Base-by-base conservation (phyloP, 768 basidiomycete genomes). In the Hygrophoropsis aurantiaca region DNA sequence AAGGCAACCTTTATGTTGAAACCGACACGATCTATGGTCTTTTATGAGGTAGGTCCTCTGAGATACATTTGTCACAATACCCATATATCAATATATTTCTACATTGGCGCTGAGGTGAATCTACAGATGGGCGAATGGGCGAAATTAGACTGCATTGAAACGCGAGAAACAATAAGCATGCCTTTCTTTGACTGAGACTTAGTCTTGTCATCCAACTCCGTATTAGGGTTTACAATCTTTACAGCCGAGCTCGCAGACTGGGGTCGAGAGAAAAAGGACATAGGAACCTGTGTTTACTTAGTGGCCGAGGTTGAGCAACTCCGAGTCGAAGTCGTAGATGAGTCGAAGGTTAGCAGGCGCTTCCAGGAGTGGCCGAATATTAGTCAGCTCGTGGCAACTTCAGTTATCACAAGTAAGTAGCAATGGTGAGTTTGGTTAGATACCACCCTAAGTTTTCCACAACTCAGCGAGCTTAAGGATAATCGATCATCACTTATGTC, bases 81-180 rank as follows among this genome's bases (percentile, higher is more conserved):
- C 94, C 93, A 62, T 94, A 88, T 53, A 95, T 94, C 64, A 88
- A 72, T 42, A 94, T 82, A 73, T 97, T 95, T 61, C 89, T 83
- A 69, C 93, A 97, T 59, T 93, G 87, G 44, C 86, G 80, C 64
- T 85, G 83, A 11, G 79, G 75, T 38, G 80, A 74, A 69, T 89
- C 86, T 88, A n/a, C n/a, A n/a, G 59, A 34, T 34, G 13, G 18
- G 39, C 52, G 49, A 25, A 54, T n/a, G n/a, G 44, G 40, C 38
- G 44, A 39, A 47, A 41, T 47, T 46, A 36, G 54, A 46, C 44
- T 44, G 40, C 40, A 21, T 37, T 49, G 27, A 26, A 15, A 46
- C 27, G 20, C 20, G 42, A 42, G 40, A 24, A 15, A 18, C 55
- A 47, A 42, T 44, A 62, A 54, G 74, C 74, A 60, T 58, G 83